phyloP scores from a whole-genome alignment of 805 yeast species.

The Wickerhamomyces silvicola region DNA sequence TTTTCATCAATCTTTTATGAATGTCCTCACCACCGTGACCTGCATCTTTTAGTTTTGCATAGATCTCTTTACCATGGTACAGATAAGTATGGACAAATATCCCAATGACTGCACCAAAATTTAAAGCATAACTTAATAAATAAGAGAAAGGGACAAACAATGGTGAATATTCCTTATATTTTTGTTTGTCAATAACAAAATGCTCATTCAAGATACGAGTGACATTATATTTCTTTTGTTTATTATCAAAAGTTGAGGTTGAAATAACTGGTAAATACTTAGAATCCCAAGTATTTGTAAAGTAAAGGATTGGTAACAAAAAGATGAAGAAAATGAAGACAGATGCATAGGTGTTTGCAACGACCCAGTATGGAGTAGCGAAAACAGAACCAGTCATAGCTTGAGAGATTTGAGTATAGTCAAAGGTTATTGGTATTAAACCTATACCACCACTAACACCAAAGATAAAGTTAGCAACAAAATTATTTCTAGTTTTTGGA shows the following conservation, averaged over 20 bases:
- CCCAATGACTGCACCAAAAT: slow-evolving; percentile 58
- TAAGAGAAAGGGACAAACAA: slow-evolving; percentile 53
- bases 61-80: slow-evolving; percentile 52
- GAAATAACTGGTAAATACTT: slow-evolving; percentile 54
- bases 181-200: slow-evolving; percentile 35
- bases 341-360: slow-evolving; percentile 35
- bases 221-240: slow-evolving; percentile 40
- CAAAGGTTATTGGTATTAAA: slow-evolving; percentile 47
- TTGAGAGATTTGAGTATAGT: slow-evolving; percentile 45
- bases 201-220: slow-evolving; percentile 37
- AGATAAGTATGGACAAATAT: slow-evolving; percentile 51
- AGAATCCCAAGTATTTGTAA: slow-evolving; percentile 51
- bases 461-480: slow-evolving; percentile 53
- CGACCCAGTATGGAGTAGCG: slow-evolving; percentile 43
- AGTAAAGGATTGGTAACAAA: slow-evolving; percentile 42
- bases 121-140: slow-evolving; percentile 48
- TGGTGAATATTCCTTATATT: slow-evolving; percentile 50
- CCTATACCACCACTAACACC: slow-evolving; percentile 56
- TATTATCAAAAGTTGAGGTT: slow-evolving; percentile 43
- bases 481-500: slow-evolving; percentile 36
- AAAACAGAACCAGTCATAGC: slow-evolving; percentile 50
- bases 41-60: slow-evolving; percentile 31
- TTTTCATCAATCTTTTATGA: slow-evolving; percentile 46
- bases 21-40: slow-evolving; percentile 38
- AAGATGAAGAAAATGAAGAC: slow-evolving; percentile 46